phyloP scores from a whole-genome alignment of 1,284 basidiomycete genomes.

The Leccinum fuscescens region DNA sequence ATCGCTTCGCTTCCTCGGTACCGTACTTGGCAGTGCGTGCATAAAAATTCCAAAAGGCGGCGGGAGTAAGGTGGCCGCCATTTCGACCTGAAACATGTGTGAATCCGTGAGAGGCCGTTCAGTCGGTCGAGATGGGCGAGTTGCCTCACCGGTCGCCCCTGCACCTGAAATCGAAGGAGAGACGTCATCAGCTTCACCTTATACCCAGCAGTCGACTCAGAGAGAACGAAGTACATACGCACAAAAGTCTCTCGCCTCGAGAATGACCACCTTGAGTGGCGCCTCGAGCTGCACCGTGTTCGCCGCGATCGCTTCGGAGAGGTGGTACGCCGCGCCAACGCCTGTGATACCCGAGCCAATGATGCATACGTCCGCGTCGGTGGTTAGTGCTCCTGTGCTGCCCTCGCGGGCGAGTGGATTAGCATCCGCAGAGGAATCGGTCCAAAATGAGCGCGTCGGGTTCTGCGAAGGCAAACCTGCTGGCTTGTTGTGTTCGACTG shows the following conservation, averaged over 20 bases:
- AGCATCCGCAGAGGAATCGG: slow-evolving; percentile 48
- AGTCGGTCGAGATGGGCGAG: background rate
- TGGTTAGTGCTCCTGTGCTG: slow-evolving; percentile 53
- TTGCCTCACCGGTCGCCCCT: slow-evolving; percentile 68
- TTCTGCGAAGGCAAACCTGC: slow-evolving; percentile 50
- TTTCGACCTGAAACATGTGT: slow-evolving; percentile 56
- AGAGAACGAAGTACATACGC: slow-evolving; percentile 30
- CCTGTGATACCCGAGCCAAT: slow-evolving; percentile 80
- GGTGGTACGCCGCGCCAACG: slow-evolving; percentile 66
- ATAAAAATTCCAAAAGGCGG: slow-evolving; percentile 47
- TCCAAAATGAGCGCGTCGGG: slow-evolving; percentile 72
- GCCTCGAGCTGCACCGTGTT: slow-evolving; percentile 8
- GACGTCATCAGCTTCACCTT: background rate
- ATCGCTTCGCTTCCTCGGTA: slow-evolving; percentile 51
- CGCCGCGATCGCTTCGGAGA: slow-evolving; percentile 43
- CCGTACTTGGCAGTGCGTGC: slow-evolving; percentile 42
- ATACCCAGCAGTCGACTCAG: background rate
- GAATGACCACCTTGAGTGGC: slow-evolving; percentile 50
- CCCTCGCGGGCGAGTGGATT: slow-evolving; percentile 67
- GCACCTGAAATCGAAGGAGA: slow-evolving; percentile 49
- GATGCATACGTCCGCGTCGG: slow-evolving; percentile 68
- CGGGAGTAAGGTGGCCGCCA: slow-evolving; percentile 71
- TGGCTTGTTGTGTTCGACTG: slow-evolving; percentile 6
- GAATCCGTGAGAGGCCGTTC: background rate
- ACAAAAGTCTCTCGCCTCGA: slow-evolving; percentile 82